phyloP scores from a whole-genome alignment of 1,139 yeast genomes.

The Lodderomyces margitis region DNA sequence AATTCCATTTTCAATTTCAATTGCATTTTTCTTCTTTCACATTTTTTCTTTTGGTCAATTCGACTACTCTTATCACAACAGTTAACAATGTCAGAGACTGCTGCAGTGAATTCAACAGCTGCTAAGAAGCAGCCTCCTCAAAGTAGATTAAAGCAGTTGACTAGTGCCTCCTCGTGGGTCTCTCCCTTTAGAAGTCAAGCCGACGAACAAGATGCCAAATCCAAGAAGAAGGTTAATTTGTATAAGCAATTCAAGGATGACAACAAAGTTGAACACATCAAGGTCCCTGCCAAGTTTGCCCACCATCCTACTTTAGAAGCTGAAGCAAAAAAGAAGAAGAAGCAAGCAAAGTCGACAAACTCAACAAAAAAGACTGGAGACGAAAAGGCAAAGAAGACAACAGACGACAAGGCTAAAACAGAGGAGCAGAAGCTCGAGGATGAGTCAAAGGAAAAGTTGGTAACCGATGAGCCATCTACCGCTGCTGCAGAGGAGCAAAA shows the following conservation, averaged over 20 bases:
- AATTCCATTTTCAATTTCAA: too few species aligned
- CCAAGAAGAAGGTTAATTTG: slow-evolving; percentile 22
- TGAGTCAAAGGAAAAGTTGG: slow-evolving; percentile 11
- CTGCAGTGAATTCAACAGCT: not conserved
- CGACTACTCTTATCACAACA: not conserved
- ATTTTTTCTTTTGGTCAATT: slow-evolving; percentile 1
- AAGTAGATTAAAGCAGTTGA: slow-evolving; percentile 37
- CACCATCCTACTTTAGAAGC: slow-evolving; percentile 42
- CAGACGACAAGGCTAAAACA: slow-evolving; percentile 13
- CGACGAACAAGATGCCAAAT: slow-evolving; percentile 11
- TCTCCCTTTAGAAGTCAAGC: slow-evolving; percentile 48
- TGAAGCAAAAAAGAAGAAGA: slow-evolving; percentile 22
- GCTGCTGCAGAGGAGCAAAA: not conserved
- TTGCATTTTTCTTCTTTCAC: not conserved
- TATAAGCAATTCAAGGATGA: slow-evolving; percentile 36
- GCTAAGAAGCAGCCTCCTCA: slow-evolving; percentile 8
- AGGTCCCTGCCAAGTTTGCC: slow-evolving; percentile 43
- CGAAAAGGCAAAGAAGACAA: slow-evolving; percentile 11
- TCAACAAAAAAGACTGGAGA: slow-evolving; percentile 12
- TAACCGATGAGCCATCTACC: slow-evolving; percentile 13
- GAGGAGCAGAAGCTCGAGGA: slow-evolving; percentile 8
- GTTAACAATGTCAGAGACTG: slow-evolving; percentile 1
- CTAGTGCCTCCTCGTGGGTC: slow-evolving; percentile 44
- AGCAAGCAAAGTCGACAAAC: slow-evolving; percentile 20
- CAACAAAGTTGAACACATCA: slow-evolving; percentile 34